These are phyloP conservation scores for Nicotiana undulata DNA, from an alignment of 257 asterid genomes.

Conservation along the genomic window DNA sequence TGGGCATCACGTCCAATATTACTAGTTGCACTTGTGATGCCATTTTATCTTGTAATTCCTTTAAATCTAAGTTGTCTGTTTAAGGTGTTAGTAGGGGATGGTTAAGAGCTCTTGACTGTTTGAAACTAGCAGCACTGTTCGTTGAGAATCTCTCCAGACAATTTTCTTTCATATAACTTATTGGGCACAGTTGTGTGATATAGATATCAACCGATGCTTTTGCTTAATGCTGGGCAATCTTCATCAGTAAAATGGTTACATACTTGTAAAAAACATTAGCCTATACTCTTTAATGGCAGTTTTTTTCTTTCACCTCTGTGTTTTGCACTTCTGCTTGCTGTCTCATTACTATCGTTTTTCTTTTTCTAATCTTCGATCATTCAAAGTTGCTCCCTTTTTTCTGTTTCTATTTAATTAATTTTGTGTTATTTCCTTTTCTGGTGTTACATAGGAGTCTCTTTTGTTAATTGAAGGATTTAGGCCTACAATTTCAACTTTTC, in stretches of 20 bases:
- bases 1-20: not conserved
- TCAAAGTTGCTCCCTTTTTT: not conserved
- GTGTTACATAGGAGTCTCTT: not conserved
- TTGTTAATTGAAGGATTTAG: slow-evolving; percentile 12
- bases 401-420: not conserved
- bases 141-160: not conserved
- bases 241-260: not conserved
- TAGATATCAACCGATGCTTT: not conserved
- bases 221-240: not conserved
- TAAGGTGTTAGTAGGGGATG: not conserved
- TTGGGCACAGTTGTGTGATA: not conserved
- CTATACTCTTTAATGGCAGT: not conserved
- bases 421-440: not conserved
- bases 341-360: not conserved
- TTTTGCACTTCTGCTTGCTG: not conserved
- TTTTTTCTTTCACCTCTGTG: not conserved
- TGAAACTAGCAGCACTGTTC: not conserved
- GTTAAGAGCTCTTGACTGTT: not conserved
- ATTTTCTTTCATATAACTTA: not conserved
- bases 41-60: not conserved
- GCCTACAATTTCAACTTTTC: slow-evolving; percentile 5
- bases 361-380: not conserved
- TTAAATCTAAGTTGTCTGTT: not conserved
- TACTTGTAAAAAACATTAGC: not conserved
- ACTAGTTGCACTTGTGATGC: not conserved